Conservation (phyloP, 345 rosid genomes). For the Pistacia integerrima region DNA sequence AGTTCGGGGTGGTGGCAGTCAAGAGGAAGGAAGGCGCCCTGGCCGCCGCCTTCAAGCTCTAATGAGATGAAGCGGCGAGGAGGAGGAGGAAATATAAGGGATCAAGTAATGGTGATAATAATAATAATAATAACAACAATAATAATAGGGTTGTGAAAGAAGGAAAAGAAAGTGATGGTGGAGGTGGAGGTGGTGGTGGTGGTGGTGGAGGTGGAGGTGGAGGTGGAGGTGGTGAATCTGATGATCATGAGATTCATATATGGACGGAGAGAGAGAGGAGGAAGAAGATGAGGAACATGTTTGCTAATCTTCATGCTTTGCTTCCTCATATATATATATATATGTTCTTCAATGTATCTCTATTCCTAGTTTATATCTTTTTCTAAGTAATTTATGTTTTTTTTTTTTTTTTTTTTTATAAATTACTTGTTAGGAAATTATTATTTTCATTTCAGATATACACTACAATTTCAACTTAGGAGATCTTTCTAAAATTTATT, state of each 20-base stretch:
- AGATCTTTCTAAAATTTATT: too few relatives aligned
- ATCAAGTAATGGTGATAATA: background rate
- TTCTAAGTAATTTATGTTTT: background rate
- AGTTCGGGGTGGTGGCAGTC: too few relatives aligned
- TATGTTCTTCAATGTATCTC: background rate
- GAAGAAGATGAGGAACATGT: conserved; percentile 82
- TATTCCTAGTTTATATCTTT: too few relatives aligned
- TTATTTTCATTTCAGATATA: too few relatives aligned
- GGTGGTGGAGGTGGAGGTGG: background rate
- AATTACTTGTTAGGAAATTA: too few relatives aligned
- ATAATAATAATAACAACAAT: too few relatives aligned
- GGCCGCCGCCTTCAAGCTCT: background rate
- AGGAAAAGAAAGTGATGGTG: conserved; percentile 8
- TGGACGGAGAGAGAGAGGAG: conserved; percentile 85
- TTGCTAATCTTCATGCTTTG: conserved; percentile 63
- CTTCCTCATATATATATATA: conserved; percentile 62
- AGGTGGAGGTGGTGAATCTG: conserved; percentile 29
- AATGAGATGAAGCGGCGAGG: conserved; percentile 7
- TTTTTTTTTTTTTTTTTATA: too few relatives aligned
- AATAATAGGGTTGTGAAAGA: background rate
- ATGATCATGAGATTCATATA: conserved; percentile 61
- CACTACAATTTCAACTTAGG: too few relatives aligned
- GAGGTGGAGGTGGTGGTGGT: background rate
- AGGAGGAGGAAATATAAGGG: background rate
- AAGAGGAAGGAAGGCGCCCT: background rate